These are phyloP conservation scores for Canavalia gladiata DNA, from an alignment of 306 rosid species.

Conservation along the genomic window DNA sequence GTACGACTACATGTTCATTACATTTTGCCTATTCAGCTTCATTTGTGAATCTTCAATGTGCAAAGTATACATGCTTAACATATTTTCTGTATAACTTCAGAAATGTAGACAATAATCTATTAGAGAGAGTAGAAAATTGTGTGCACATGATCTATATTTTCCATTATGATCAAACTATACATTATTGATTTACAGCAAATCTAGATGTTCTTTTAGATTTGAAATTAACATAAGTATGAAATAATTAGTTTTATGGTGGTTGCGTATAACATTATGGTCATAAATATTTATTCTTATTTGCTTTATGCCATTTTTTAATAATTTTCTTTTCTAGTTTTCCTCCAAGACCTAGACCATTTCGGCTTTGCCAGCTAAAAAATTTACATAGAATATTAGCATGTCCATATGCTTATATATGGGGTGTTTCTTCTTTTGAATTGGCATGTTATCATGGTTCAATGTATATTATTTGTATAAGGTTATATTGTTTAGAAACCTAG, in stretches of 20 bases:
- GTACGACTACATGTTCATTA: not conserved
- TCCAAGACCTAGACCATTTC: conserved; percentile 21
- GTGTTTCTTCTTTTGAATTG: conserved; percentile 33
- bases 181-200: too few species aligned
- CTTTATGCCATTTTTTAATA: not conserved
- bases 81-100: not conserved
- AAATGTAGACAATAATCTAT: too few species aligned
- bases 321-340: not conserved
- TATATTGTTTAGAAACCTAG: not conserved
- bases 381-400: conserved; percentile 32
- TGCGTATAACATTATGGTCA: not conserved
- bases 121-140: too few species aligned
- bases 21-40: not conserved
- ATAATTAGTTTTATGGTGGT: too few species aligned
- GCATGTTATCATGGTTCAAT: conserved; percentile 19
- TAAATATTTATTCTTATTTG: not conserved
- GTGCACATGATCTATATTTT: too few species aligned
- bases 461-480: not conserved
- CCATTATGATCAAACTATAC: too few species aligned
- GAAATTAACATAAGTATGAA: too few species aligned
- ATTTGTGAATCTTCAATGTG: not conserved
- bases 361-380: conserved; percentile 27
- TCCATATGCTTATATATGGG: conserved; percentile 1
- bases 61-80: conserved; percentile 9
- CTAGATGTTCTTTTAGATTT: too few species aligned